Base-by-base conservation (phyloP, 495 filamentous ascomycete genomes). In the Trichoderma parareesei region DNA sequence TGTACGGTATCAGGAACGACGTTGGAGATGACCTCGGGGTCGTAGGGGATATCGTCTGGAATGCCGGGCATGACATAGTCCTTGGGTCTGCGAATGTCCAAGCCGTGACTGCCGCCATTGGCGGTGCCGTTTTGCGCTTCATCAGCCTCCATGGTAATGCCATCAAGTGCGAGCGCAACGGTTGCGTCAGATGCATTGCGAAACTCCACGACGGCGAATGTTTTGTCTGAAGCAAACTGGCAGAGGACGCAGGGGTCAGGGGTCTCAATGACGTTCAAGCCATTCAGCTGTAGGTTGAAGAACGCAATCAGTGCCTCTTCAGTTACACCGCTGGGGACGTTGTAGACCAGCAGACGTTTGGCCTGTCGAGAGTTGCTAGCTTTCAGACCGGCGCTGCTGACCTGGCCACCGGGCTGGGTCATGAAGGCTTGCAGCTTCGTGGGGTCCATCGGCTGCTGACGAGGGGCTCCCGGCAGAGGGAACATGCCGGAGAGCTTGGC, bases 401-500 rank as follows among this genome's bases (percentile, higher is more conserved):
- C 75, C 7, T 87, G 81, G 61, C 87, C 88, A 49, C 84, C 87
- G 42, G 93, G 88, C 72, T 93, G 93, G 75, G 86, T 90, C 88
- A 97, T 93, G 76, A 99, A 94, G 38, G 93, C 91, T 77, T 97
- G 91, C 46, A 99, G 84, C 69, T 92, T 92, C 57, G 86, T 90
- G 35, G 95, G 93, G 68, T 98, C 94, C 90, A 98, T 95, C 4
- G 93, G 91, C 71, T 97, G 92, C 70, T 96, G 92, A 67, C 95
- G 86, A 61, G 94, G 94, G 53, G 93, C 94, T 66, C 94, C 94
- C 5, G 94, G 94, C 9, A 99, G 85, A 65, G 94, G 93, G 80
- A 99, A 99, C 94, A 98, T 97, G 77, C 91, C 91, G n/a, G 94
- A 99, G 42, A 99, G 83, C 81, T 99, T 99, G 37, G 94, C 95